phyloP scores from a whole-genome alignment of 139 green algal genomes.

The Eudorina sp. region DNA sequence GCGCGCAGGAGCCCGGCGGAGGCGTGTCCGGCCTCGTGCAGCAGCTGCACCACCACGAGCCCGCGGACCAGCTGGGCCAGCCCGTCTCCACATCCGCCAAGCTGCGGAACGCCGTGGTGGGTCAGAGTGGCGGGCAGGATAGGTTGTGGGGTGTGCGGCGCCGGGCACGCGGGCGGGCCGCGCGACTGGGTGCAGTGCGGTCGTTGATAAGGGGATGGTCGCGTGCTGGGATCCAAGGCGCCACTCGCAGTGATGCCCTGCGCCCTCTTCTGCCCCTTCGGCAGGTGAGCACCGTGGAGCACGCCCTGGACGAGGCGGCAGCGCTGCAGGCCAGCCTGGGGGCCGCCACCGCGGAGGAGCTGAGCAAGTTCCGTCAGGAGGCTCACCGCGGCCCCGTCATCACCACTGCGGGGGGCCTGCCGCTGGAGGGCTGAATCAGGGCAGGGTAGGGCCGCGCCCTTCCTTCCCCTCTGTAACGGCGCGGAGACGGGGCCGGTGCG shows the following conservation, averaged over 20 bases:
- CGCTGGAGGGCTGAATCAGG: neutral
- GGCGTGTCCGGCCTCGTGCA: neutral
- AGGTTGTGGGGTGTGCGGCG: no score
- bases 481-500: no score
- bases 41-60: constrained; percentile 23
- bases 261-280: neutral
- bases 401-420: neutral
- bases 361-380: constrained; percentile 30
- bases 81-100: neutral
- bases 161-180: no score
- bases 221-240: no score
- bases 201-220: no score
- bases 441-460: no score
- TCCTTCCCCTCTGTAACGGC: no score
- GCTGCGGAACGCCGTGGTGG: constrained; percentile 38
- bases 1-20: neutral
- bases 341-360: constrained; percentile 13
- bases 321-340: constrained; percentile 5
- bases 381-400: neutral
- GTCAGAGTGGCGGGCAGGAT: no score
- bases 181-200: no score
- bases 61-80: constrained; percentile 12
- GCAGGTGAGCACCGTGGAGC: constrained; percentile 48
- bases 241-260: no score
- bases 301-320: constrained; percentile 36